Evolutionary conservation across 192 early-diverging fungal species (phyloP), one percentile per base, ranked within the genome.

Genomic region (Backusella australiensis): DNA sequence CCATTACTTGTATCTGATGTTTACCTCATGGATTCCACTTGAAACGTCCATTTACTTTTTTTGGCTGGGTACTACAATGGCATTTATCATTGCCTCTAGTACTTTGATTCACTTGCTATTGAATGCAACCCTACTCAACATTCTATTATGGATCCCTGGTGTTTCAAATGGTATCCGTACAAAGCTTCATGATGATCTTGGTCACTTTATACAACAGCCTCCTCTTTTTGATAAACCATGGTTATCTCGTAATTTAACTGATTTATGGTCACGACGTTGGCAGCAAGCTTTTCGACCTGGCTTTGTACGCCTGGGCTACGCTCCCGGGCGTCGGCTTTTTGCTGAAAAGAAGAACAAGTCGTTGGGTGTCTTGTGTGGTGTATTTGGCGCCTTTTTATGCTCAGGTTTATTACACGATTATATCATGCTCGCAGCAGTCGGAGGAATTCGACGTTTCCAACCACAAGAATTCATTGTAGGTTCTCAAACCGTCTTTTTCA

Each of bases 371-470:
- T 29, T 34, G 5, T 15, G n/a, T 19, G 76, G 70, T 9, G 26
- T 56, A 3, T 49, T 80, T 44, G 73, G 68, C 5, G 78, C 63
- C 1, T 80, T 80, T 75, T 12, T 49, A n/a, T 35, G 44, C 3
- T 80, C 78, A 19, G 78, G 78, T 14, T 46, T 76, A 44, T 59
- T 80, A 69, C 78, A 80, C 35, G 78, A 80, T 23, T 80, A 80
- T 39, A 59, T 76, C 38, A n/a, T 76, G 26, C 6, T 75, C 26
- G 36, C 29, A 5, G 75, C 70, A 38, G n/a, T 46, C 12, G 78
- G 78, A 12, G 63, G 44, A 21, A 56, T n/a, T 29, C 9, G 32
- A 7, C 71, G 41, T 4, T 44, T 72, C 21, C 26, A 11, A 6
- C 42, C 32, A 3, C 49, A 69, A 49, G 46, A 49, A 7, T 6